Percentiles rank a stretch among this genome's conserved stretches.
These are phyloP conservation scores for Globisporangium solare DNA, from an alignment of 352 stramenopile species.

Conservation along the genomic window DNA sequence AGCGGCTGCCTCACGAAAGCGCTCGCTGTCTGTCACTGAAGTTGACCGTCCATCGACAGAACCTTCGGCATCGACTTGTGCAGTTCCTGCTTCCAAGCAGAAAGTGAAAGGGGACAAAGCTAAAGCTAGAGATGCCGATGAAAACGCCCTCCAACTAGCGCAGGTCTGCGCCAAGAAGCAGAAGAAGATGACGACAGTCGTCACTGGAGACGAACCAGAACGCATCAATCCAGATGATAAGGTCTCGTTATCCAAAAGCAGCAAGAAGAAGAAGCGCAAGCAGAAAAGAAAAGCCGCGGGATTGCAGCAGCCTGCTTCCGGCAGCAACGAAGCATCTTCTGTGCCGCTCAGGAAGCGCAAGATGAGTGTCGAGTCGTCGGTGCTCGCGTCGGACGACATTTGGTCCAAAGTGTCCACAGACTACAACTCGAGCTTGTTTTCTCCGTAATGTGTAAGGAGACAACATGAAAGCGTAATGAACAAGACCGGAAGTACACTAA, in stretches of 20 bases:
- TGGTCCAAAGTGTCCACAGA: slow-evolving; percentile 65
- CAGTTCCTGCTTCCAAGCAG: slow-evolving; percentile 5
- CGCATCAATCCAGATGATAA: too few species aligned
- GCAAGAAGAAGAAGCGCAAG: slow-evolving; percentile 15
- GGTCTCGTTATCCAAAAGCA: not conserved
- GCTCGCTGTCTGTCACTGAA: slow-evolving; percentile 20
- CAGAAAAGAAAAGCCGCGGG: slow-evolving; percentile 15
- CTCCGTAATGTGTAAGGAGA: not conserved
- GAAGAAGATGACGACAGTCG: slow-evolving; percentile 11
- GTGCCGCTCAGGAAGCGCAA: slow-evolving; percentile 28
- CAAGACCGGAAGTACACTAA: too few species aligned
- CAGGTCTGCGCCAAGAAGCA: slow-evolving; percentile 7
- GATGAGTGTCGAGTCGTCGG: slow-evolving; percentile 61
- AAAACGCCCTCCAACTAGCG: too few species aligned
- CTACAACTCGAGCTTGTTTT: slow-evolving; percentile 24
- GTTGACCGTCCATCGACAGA: not conserved
- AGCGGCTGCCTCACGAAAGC: slow-evolving; percentile 20
- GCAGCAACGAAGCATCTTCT: slow-evolving; percentile 2
- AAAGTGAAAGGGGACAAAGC: slow-evolving; percentile 5
- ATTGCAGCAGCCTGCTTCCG: slow-evolving; percentile 5
- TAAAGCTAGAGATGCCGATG: too few species aligned
- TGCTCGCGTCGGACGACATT: slow-evolving; percentile 57
- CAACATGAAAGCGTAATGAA: too few species aligned
- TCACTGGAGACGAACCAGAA: too few species aligned
- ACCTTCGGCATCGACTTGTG: not conserved